Percentiles rank a stretch among this genome's conserved stretches.
phyloP scores from a whole-genome alignment of 345 rosid species.

The Gossypium rotundifolium region DNA sequence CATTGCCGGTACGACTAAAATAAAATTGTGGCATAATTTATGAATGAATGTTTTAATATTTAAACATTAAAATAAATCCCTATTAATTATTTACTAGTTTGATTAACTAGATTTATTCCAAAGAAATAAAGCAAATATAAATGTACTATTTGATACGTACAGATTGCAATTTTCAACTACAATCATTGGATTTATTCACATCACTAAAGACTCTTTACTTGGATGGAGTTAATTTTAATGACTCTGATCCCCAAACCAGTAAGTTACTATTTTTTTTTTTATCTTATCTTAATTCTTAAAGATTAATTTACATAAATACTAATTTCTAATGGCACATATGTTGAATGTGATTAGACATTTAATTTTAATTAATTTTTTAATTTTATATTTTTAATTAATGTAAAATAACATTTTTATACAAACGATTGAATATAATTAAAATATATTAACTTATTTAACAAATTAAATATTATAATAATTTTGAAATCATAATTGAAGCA shows the following conservation, averaged over 20 bases:
- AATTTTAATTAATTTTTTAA: no score
- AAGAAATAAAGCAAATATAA: not conserved
- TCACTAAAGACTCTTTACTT: not conserved
- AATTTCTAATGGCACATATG: no score
- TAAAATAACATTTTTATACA: no score
- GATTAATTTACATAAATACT: no score
- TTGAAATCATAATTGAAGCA: no score
- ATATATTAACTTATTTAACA: no score
- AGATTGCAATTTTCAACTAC: not conserved
- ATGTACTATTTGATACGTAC: not conserved
- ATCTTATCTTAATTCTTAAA: no score
- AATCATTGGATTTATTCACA: not conserved
- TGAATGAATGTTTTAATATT: not conserved
- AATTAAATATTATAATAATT: no score
- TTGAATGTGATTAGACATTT: no score
- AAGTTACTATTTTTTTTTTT: not conserved
- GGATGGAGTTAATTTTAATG: rapidly evolving
- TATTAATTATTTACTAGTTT: not conserved
- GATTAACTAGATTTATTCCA: not conserved
- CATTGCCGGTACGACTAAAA: not conserved
- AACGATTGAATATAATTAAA: no score
- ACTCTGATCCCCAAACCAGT: not conserved
- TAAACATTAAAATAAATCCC: no score
- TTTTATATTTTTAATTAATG: no score
- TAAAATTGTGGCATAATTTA: not conserved